Base-by-base conservation (phyloP, 306 rosid genomes). In the Fragaria vesca region DNA sequence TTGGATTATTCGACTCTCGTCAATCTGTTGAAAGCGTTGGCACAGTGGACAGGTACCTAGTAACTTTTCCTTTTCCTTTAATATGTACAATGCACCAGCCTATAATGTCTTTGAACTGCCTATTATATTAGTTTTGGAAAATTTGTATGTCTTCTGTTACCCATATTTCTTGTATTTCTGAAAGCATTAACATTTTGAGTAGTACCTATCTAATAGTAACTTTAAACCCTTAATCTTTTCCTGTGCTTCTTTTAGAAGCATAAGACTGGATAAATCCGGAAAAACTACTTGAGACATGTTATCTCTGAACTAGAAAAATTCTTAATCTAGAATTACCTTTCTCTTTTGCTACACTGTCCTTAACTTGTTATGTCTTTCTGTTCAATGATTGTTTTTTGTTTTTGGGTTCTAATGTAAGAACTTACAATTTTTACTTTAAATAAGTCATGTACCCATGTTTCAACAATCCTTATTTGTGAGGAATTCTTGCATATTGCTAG, bases 1-100 rank as follows among this genome's bases (percentile, higher is more conserved):
- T 80, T 87, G 71, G 93, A 83, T 34, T 90, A 85, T 77, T 87
- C 87, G 24, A 74, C 85, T 81, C 74, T 86, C 61, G 86, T 83
- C 62, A 82, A 79, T 81, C 86, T 92, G 69, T 83, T 95, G 83
- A 90, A 86, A 81, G 90, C 94, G 15, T 81, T 92, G 90, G 86
- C 90, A 28, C 77, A 80, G 79, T 95, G 97, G 91, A 81, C 97
- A 85, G 97, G 98, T 95, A 87, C 73, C 62, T 34, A 67, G 26
- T 16, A 79, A 17, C 34, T 54, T 65, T 71, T 24, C 21, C 17
- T 40, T 18, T 26, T 17, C 45, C 26, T 36, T 52, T 34, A 43
- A 51, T 21, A 65, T 16, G 62, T 66, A 47, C 54, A 68, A 10
- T 55, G 15, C n/a, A 40, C 60, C 46, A 42, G 21, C n/a, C 61